Evolutionary conservation across 2,329 filamentous ascomycete species (phyloP).

Genomic region (Talaromyces sp.): DNA sequence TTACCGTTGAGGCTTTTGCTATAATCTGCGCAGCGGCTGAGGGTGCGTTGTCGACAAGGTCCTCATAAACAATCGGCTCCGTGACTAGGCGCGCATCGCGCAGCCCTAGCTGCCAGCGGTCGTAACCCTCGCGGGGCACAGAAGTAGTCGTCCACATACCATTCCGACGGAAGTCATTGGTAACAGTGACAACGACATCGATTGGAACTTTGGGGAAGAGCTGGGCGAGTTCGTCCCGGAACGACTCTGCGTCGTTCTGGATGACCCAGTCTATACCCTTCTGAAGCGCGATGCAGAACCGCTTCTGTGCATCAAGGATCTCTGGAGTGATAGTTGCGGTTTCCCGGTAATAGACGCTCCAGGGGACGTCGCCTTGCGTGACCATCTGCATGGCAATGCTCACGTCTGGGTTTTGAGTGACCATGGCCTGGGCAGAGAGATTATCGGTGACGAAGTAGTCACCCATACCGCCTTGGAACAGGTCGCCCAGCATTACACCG

Average conservation of each 20-base stretch:
- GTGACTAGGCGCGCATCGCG: neutral
- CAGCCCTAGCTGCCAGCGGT: neutral
- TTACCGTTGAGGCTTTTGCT: no score
- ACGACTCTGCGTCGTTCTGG: constrained; percentile 2
- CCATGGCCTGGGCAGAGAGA: constrained; percentile 4
- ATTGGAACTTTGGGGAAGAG: neutral
- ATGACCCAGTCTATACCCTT: constrained; percentile 4
- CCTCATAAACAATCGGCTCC: neutral
- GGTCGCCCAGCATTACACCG: constrained; percentile 2
- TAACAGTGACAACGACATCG: neutral
- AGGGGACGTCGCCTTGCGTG: neutral
- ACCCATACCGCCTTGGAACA: constrained; percentile 7
- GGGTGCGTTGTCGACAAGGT: neutral
- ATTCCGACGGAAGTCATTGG: neutral
- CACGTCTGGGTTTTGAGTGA: neutral
- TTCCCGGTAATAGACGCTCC: constrained; percentile 7
- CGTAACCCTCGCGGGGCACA: constrained; percentile 1
- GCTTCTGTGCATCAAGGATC: neutral
- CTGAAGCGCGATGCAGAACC: neutral
- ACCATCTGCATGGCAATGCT: constrained; percentile 4
- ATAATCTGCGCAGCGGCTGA: no score
- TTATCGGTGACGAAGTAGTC: constrained; percentile 3
- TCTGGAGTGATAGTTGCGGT: neutral
- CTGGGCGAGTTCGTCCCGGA: neutral
- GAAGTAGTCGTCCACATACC: constrained; percentile 4